phyloP scores from a whole-genome alignment of 352 stramenopile species.

The Ophiocytium majus region DNA sequence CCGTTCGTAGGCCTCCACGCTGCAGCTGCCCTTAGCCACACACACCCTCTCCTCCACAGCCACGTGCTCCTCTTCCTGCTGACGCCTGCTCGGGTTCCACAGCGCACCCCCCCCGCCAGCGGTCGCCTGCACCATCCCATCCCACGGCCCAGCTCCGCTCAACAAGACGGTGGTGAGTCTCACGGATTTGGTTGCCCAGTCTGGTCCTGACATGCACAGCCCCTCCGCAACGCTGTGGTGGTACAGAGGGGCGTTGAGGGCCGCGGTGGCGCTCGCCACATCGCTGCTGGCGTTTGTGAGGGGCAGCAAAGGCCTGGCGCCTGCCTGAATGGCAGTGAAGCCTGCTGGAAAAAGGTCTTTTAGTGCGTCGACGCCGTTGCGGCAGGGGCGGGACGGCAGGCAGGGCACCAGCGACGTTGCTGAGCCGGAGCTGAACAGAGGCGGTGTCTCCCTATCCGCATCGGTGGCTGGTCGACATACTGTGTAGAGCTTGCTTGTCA shows the following conservation, averaged over 20 bases:
- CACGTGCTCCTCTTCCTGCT: too few relatives aligned
- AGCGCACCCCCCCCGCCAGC: too few relatives aligned
- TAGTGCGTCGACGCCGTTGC: not conserved
- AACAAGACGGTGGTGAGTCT: not conserved
- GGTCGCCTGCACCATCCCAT: too few relatives aligned
- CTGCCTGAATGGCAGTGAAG: not conserved
- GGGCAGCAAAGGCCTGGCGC: too few relatives aligned
- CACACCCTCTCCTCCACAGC: too few relatives aligned
- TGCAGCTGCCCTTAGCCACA: too few relatives aligned
- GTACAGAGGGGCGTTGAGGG: not conserved
- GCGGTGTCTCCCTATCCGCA: not conserved
- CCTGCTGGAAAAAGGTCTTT: not conserved
- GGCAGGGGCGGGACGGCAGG: not conserved
- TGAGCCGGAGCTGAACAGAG: not conserved
- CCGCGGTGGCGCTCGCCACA: not conserved
- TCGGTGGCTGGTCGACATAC: not conserved
- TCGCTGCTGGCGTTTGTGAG: not conserved
- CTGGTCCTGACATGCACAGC: not conserved
- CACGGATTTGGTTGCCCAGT: not conserved
- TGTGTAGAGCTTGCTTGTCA: not conserved
- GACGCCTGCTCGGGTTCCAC: too few relatives aligned
- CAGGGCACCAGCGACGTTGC: not conserved
- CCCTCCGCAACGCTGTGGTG: not conserved
- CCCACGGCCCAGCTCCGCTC: too few relatives aligned
- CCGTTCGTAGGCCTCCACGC: too few relatives aligned